phyloP scores from a whole-genome alignment of 768 basidiomycete genomes.

The Astraeus odoratus region DNA sequence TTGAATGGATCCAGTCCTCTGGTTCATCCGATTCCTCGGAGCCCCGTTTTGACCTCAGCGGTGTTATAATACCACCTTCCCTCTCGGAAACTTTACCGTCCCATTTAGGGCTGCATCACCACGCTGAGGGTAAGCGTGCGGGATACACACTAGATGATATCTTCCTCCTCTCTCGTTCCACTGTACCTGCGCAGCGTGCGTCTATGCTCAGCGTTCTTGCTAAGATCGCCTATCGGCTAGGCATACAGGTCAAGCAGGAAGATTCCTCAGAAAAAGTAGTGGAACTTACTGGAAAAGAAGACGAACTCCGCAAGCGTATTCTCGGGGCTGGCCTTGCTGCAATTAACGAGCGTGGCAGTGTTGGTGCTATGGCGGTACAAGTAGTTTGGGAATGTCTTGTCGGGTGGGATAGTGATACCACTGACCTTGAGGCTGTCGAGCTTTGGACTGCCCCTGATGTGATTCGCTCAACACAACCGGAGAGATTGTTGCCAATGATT shows the following conservation, averaged over 20 bases:
- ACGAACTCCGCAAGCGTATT: slow-evolving; percentile 50
- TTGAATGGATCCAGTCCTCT: slow-evolving; percentile 66
- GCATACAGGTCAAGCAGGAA: slow-evolving; percentile 10
- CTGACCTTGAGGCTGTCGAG: slow-evolving; percentile 40
- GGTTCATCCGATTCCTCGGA: slow-evolving; percentile 17
- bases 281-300: slow-evolving; percentile 27
- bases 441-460: slow-evolving; percentile 14
- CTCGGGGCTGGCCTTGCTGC: slow-evolving; percentile 63
- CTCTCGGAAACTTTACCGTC: slow-evolving; percentile 61
- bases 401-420: slow-evolving; percentile 42
- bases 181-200: slow-evolving; percentile 75
- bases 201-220: slow-evolving; percentile 72
- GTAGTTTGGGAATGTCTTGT: slow-evolving; percentile 70
- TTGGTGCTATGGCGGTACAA: slow-evolving; percentile 63
- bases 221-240: slow-evolving; percentile 40
- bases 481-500: slow-evolving; percentile 48
- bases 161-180: slow-evolving; percentile 71
- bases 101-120: slow-evolving; percentile 86
- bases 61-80: slow-evolving; percentile 53
- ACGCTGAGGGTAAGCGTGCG: slow-evolving; percentile 67
- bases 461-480: slow-evolving; percentile 22
- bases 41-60: slow-evolving; percentile 72
- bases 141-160: slow-evolving; percentile 89
- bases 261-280: background rate
- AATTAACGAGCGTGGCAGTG: slow-evolving; percentile 54